Evolutionary conservation across 176 grass and related monocot genomes (phyloP).

Genomic region (Raddia guianensis): DNA sequence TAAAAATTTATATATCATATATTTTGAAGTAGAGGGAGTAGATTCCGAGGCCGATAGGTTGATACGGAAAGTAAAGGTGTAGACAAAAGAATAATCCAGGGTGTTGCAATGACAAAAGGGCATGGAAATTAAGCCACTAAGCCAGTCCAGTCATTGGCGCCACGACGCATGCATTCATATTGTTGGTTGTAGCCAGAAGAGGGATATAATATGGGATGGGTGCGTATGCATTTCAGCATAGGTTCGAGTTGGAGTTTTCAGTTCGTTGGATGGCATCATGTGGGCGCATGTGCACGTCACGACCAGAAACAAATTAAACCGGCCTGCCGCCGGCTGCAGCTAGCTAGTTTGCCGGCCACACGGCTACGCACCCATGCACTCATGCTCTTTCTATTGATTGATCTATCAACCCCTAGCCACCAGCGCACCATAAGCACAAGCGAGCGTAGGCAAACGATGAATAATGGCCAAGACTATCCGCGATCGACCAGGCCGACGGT

Average conservation of each 20-base stretch:
- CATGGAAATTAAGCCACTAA: not conserved
- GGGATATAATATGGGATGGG: constrained; percentile 39
- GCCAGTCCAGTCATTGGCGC: constrained; percentile 21
- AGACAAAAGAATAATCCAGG: constrained; percentile 58
- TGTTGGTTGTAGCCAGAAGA: not conserved
- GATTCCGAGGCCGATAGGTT: not conserved
- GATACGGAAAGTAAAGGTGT: constrained; percentile 33
- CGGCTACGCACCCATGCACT: constrained; percentile 29
- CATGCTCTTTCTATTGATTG: constrained; percentile 22
- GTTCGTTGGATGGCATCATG: constrained; percentile 45
- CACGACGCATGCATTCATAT: constrained; percentile 30
- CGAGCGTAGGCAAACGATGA: not conserved
- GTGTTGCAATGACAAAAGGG: constrained; percentile 53
- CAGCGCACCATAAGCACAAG: not conserved
- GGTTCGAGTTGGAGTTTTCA: constrained; percentile 33
- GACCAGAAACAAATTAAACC: constrained; percentile 10
- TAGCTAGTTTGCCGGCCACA: not conserved
- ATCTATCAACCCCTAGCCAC: constrained; percentile 24
- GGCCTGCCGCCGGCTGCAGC: not conserved
- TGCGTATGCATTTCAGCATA: not conserved
- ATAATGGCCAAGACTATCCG: not conserved
- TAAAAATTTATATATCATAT: too few relatives aligned
- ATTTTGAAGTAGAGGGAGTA: too few relatives aligned
- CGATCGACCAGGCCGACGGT: not conserved
- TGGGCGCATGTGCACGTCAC: constrained; percentile 57